Conservation (phyloP, 257 asterid genomes). For the Gentiana macrophylla region DNA sequence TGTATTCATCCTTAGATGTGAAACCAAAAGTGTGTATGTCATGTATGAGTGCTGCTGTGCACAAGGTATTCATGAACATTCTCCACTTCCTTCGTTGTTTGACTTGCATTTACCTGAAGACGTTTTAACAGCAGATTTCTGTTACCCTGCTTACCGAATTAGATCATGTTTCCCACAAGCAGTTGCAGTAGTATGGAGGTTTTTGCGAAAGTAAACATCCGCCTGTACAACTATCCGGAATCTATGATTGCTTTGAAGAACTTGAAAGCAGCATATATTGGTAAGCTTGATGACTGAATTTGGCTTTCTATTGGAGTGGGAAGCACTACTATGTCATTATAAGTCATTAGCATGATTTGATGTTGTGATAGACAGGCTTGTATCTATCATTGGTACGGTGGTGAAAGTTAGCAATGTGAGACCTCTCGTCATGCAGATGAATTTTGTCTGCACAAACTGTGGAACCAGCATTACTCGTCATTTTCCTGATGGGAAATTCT, state of each 20-base stretch:
- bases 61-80: slow-evolving; percentile 41
- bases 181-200: slow-evolving; percentile 25
- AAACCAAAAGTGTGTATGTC: slow-evolving; percentile 69
- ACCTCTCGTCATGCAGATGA: slow-evolving; percentile 83
- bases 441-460: slow-evolving; percentile 73
- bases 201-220: slow-evolving; percentile 48
- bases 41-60: slow-evolving; percentile 80
- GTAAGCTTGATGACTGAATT: slow-evolving; percentile 20
- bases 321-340: background rate
- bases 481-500: slow-evolving; percentile 92
- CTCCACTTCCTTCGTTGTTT: too few relatives aligned
- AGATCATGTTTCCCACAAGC: slow-evolving; percentile 43
- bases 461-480: slow-evolving; percentile 59
- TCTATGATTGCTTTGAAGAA: slow-evolving; percentile 86
- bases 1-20: slow-evolving; percentile 46
- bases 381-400: slow-evolving; percentile 76
- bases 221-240: slow-evolving; percentile 68
- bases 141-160: slow-evolving; percentile 7
- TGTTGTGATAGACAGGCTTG: slow-evolving; percentile 61
- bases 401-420: slow-evolving; percentile 81
- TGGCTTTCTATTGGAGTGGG: background rate
- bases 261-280: slow-evolving; percentile 97
- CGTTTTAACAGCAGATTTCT: background rate
- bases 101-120: too few relatives aligned
- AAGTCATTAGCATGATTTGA: slow-evolving; percentile 6